Base-by-base conservation (phyloP, 2,329 filamentous ascomycete species). In the Helminthosporium solani region DNA sequence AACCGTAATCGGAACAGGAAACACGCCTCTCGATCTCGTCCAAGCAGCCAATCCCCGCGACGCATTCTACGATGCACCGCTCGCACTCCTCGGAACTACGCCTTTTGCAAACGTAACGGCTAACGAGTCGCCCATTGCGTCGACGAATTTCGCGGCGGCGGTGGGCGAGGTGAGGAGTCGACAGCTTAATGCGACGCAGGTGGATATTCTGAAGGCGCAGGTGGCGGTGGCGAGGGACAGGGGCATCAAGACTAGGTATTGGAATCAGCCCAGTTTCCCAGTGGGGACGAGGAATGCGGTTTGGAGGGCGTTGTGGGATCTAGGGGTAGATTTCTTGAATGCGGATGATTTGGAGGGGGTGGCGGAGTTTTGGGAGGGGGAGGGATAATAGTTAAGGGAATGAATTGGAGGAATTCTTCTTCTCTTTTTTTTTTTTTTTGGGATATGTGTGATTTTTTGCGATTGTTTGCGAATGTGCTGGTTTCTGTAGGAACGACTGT, bases 1-100 rank as follows among this genome's bases (percentile, higher is more conserved):
- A 6, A 85, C 82, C n/a, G 72, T 83, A 19, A 78, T 84, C 20
- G 82, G 80, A n/a, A 84, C 82, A 0, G 81, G 81, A 15, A 80
- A 81, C 53, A 66, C 63, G 1, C 57, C 61, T 11, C 51, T 63
- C 7, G 45, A 54, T 7, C 75, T 75, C 51, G 72, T 84, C 3
- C 72, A 74, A 20, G 66, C 51, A 7, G 54, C 61, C 36, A 31
- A 56, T 4, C 54, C 55, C 23, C 50, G 56, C 16, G 48, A 82
- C 61, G 80, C 81, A 50, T 86, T 86, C 73, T 84, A 75, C 58
- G 83, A 86, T 51, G 82, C 75, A 0, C 78, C 77, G 3, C 70
- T 84, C 2, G 66, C 74, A 0, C 55, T 70, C 0, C 67, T 83
- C 3, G 61, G 62, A 15, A 61, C 69, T 3, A 56, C 68, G 15